Percentiles rank a stretch among this genome's conserved stretches.
Evolutionary conservation across 2,329 filamentous ascomycete species (phyloP).

Genomic region (Colletotrichum abscissum): DNA sequence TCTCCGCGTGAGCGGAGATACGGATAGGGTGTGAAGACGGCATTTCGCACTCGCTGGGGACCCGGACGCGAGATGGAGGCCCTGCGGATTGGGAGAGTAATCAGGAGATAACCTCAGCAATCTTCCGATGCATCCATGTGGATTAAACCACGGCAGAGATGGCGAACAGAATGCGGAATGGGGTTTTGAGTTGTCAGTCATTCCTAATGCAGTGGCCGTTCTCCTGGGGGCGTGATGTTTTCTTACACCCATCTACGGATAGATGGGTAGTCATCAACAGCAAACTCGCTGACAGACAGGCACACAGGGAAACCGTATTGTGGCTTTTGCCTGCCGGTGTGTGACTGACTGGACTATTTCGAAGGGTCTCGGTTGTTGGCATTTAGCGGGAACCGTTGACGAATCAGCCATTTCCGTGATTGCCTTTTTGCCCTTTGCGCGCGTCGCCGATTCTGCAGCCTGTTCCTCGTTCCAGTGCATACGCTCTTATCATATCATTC

Average conservation of each 20-base stretch:
- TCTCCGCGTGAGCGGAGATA: not conserved
- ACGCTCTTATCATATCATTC: constrained; percentile 11
- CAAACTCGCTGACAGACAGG: not conserved
- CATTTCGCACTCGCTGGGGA: constrained; percentile 6
- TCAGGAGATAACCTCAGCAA: not conserved
- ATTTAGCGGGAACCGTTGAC: constrained; percentile 5
- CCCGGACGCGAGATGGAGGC: not conserved
- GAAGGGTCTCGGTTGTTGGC: constrained; percentile 1
- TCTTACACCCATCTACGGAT: not conserved
- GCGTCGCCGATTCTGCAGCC: not conserved
- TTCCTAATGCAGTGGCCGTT: not conserved
- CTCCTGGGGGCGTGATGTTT: not conserved
- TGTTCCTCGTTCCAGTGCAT: not conserved
- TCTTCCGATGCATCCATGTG: not conserved
- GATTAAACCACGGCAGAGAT: not conserved
- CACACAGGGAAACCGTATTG: not conserved
- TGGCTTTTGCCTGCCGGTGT: not conserved
- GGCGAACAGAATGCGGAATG: not conserved
- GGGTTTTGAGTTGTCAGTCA: not conserved
- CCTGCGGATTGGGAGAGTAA: not conserved
- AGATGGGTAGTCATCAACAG: not conserved
- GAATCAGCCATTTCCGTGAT: not conserved
- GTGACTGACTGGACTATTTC: not conserved
- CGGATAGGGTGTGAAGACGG: not conserved
- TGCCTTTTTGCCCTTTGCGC: not conserved